Base-by-base conservation (phyloP, 2,329 filamentous ascomycete genomes). In the Aspergillus sp. region DNA sequence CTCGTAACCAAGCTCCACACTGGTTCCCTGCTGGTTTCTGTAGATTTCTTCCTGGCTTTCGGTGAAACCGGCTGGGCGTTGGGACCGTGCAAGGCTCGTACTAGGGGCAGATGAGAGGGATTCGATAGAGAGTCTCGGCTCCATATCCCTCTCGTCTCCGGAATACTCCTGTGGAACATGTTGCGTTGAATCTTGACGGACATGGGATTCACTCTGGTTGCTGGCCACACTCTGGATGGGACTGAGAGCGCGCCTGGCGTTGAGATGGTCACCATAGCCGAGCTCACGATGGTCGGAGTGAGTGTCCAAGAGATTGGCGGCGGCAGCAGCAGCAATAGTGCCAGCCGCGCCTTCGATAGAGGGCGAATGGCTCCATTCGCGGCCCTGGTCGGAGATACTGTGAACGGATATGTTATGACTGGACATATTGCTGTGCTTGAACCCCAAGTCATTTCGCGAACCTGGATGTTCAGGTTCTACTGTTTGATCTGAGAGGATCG, bases 161-260 rank as follows among this genome's bases (percentile, higher is more conserved):
- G 82, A 85, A n/a, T 81, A 83, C 19, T 77, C 72, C 59, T 76
- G 78, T n/a, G 71, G 81, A 45, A 82, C 82, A 33, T 83, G 76
- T 57, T 66, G 63, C 12, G 80, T 85, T 58, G 87, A 82, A 49
- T 84, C 84, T 66, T 83, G 84, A 35, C 81, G 81, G 60, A 87
- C 83, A 66, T 81, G 87, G 53, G 86, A 86, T 47, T 86, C 85
- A 66, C 92, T 87, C 4, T 86, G 88, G 67, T 92, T 93, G 61
- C 93, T 95, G 11, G 91, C 93, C 15, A 96, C 90, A 67, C 93
- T 97, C 65, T 95, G 93, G 59, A 96, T 93, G 0, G 93, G 93
- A 70, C 93, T 97, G 49, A 96, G 77, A 11, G 87, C 88, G 43
- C 90, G 88, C 52, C 85, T 83, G 64, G 89, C 85, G 11, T 41